phyloP scores from a whole-genome alignment of 352 stramenopile genomes.

The Globisporangium polare region DNA sequence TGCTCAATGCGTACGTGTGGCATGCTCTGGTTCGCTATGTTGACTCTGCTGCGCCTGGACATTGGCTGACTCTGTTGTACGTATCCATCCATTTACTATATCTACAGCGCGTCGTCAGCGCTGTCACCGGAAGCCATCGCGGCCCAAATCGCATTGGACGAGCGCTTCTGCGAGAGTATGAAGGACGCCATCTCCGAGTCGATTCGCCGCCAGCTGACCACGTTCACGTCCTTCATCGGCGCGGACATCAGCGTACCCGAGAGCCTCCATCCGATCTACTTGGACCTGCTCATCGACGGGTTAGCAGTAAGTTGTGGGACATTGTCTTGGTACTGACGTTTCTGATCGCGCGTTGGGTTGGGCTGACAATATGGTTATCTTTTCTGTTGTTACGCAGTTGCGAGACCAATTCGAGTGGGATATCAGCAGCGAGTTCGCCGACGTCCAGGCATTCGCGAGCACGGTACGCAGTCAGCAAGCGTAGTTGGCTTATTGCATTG shows the following conservation, averaged over 20 bases:
- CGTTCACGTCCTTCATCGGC: slow-evolving; percentile 48
- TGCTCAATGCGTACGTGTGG: slow-evolving; percentile 50
- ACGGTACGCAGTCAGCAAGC: slow-evolving; percentile 18
- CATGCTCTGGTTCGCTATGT: not conserved
- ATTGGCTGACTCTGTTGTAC: not conserved
- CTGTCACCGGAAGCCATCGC: slow-evolving; percentile 54
- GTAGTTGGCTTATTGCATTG: not conserved
- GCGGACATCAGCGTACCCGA: slow-evolving; percentile 13
- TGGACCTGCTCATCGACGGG: slow-evolving; percentile 68
- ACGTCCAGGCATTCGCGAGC: slow-evolving; percentile 47
- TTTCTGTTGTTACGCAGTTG: slow-evolving; percentile 27
- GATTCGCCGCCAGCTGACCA: slow-evolving; percentile 62
- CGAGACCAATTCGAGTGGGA: slow-evolving; percentile 83
- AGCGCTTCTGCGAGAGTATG: slow-evolving; percentile 46
- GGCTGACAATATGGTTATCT: not conserved
- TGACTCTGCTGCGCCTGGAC: not conserved
- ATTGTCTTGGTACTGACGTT: not conserved
- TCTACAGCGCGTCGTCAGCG: slow-evolving; percentile 21
- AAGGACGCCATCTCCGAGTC: slow-evolving; percentile 67
- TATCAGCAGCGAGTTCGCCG: slow-evolving; percentile 44
- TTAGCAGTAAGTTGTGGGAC: slow-evolving; percentile 32
- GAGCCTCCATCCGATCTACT: slow-evolving; percentile 56
- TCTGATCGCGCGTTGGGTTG: not conserved
- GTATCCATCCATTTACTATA: not conserved
- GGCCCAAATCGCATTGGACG: slow-evolving; percentile 52